Percentiles rank a stretch among this genome's conserved stretches.
Evolutionary conservation across 2,329 filamentous ascomycete genomes (phyloP).

Genomic region (Apiospora pterosperma): DNA sequence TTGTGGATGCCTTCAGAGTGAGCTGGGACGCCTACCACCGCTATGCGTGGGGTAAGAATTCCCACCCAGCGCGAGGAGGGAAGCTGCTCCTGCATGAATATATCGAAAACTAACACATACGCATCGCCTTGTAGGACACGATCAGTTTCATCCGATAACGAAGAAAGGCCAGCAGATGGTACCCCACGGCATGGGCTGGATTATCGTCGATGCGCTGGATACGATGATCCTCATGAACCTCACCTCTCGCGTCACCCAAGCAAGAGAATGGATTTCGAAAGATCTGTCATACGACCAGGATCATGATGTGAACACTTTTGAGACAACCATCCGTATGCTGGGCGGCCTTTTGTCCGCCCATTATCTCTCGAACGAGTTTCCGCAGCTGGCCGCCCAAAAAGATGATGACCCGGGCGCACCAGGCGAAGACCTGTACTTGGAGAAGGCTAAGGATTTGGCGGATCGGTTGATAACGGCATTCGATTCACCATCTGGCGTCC

Average conservation of each 20-base stretch:
- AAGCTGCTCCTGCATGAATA: background rate
- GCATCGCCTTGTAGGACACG: conserved; percentile 54
- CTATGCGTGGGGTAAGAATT: conserved; percentile 82
- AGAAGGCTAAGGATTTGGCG: conserved; percentile 91
- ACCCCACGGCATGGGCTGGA: conserved; percentile 88
- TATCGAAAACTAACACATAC: background rate
- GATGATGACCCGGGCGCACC: conserved; percentile 69
- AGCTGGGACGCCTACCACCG: conserved; percentile 93
- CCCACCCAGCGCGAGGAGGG: background rate
- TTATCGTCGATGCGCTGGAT: conserved; percentile 93
- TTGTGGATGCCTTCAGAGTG: conserved; percentile 84
- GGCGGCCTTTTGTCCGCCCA: conserved; percentile 90
- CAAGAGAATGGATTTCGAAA: conserved; percentile 82
- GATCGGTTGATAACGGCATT: conserved; percentile 86
- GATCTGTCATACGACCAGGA: conserved; percentile 84
- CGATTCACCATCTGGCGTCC: conserved; percentile 80
- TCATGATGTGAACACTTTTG: conserved; percentile 95
- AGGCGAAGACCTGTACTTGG: conserved; percentile 89
- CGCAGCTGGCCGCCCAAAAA: conserved; percentile 69
- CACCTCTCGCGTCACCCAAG: conserved; percentile 78
- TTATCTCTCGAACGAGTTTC: conserved; percentile 84
- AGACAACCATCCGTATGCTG: conserved; percentile 97
- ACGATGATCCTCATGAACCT: conserved; percentile 99
- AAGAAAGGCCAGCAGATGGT: conserved; percentile 84
- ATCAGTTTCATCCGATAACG: conserved; percentile 81